Evolutionary conservation across 169 alveolate species (phyloP).

Genomic region (Besnoitia besnoiti): DNA sequence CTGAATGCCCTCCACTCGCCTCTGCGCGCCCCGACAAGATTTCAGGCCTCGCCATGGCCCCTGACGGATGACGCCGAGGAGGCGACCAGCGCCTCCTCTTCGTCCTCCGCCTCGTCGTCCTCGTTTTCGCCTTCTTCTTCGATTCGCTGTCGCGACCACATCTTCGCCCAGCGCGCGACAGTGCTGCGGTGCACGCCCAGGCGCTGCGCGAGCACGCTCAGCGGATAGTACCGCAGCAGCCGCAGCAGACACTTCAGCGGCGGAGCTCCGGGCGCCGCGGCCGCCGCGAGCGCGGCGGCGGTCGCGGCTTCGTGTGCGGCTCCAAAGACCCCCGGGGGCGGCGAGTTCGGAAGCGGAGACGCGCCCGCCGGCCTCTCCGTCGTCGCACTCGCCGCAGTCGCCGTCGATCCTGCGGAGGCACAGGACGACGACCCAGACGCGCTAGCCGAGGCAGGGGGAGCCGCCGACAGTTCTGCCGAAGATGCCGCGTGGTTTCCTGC

Average conservation of each 20-base stretch:
- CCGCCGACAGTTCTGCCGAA: background rate
- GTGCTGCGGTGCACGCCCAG: conserved; percentile 43
- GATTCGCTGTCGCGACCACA: conserved; percentile 3
- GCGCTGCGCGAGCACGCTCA: conserved; percentile 38
- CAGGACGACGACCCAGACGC: background rate
- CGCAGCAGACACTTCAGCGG: conserved; percentile 30
- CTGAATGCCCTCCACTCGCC: no score
- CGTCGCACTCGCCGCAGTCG: background rate
- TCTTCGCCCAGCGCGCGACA: conserved; percentile 35
- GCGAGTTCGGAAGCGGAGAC: background rate
- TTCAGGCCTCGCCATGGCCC: background rate
- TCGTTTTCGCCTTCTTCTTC: conserved; percentile 1
- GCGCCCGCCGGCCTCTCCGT: background rate
- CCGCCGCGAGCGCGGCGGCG: background rate
- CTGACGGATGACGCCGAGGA: background rate
- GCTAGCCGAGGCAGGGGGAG: background rate
- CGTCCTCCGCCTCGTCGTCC: background rate
- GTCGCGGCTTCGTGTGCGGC: background rate
- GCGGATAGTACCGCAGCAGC: conserved; percentile 27
- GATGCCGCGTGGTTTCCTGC: background rate
- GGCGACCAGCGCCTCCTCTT: background rate
- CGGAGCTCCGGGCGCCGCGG: conserved; percentile 29
- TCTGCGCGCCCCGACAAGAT: no score
- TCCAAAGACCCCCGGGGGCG: background rate
- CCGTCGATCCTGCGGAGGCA: background rate